These are phyloP conservation scores for Ogataea degrootiae DNA, from an alignment of 805 yeast species.

Conservation along the genomic window DNA sequence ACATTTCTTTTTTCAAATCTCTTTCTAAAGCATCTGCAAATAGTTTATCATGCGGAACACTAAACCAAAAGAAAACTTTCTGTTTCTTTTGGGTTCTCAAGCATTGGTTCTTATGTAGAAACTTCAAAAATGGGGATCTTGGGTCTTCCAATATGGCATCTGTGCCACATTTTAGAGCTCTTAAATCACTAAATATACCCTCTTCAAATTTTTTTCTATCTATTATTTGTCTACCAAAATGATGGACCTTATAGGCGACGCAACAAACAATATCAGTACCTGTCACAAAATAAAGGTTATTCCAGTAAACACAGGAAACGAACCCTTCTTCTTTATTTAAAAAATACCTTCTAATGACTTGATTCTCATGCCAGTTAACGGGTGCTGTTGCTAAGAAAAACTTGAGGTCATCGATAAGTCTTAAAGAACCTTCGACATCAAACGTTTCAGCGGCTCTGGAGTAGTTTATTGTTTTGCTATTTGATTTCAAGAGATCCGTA, in stretches of 20 bases:
- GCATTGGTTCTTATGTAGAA: constrained; percentile 80
- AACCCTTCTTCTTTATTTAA: constrained; percentile 87
- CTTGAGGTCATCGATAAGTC: constrained; percentile 71
- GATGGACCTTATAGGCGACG: constrained; percentile 79
- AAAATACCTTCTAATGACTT: constrained; percentile 79
- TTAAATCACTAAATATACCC: constrained; percentile 87
- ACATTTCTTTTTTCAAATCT: constrained; percentile 74
- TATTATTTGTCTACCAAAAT: constrained; percentile 78
- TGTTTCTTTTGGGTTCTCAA: constrained; percentile 94
- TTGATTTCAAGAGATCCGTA: not conserved
- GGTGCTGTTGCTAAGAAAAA: constrained; percentile 92
- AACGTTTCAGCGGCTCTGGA: not conserved
- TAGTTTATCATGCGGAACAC: constrained; percentile 88
- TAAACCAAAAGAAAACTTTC: constrained; percentile 94
- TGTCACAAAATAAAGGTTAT: constrained; percentile 80
- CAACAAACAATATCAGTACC: constrained; percentile 96
- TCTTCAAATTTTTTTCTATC: constrained; percentile 96
- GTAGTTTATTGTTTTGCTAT: not conserved
- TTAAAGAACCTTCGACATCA: constrained; percentile 45
- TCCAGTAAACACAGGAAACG: constrained; percentile 91
- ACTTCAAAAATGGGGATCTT: constrained; percentile 76
- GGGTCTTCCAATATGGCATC: constrained; percentile 89
- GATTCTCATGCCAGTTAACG: constrained; percentile 86
- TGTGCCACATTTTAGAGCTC: constrained; percentile 78
- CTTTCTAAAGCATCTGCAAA: constrained; percentile 93